Evolutionary conservation across 768 basidiomycete genomes (phyloP).

Genomic region (Hygrocybe coccinea): DNA sequence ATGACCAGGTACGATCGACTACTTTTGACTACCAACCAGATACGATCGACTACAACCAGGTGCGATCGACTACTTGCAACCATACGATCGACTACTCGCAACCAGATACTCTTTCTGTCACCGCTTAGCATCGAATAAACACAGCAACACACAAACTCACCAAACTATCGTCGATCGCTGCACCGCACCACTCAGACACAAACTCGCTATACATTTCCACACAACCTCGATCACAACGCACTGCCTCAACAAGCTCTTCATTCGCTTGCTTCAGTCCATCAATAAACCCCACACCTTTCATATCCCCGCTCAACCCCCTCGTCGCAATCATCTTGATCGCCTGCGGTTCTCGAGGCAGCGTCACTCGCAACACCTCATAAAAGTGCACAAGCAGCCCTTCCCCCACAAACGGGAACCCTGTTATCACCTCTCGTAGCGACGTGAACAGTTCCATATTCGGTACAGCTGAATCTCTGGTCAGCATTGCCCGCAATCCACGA

Average conservation of each 20-base stretch:
- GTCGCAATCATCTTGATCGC: conserved; percentile 35
- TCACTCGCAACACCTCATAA: conserved; percentile 31
- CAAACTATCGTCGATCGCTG: conserved; percentile 23
- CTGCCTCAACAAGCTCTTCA: conserved; percentile 31
- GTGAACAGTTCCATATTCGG: conserved; percentile 41
- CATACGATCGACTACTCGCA: conserved; percentile 19
- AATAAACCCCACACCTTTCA: conserved; percentile 33
- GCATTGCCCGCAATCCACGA: background rate
- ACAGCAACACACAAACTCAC: conserved; percentile 25
- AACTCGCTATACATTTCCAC: conserved; percentile 38
- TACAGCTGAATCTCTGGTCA: too few species aligned
- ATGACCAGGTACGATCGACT: too few species aligned
- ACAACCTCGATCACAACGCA: conserved; percentile 3
- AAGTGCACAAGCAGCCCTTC: conserved; percentile 40
- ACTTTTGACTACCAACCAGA: too few species aligned
- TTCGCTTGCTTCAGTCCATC: conserved; percentile 37
- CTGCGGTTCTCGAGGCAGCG: conserved; percentile 32
- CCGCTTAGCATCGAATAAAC: background rate
- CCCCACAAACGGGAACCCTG: conserved; percentile 34
- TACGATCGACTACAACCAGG: too few species aligned
- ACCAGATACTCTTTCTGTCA: conserved; percentile 53
- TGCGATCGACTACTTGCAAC: conserved; percentile 24
- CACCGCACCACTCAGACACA: conserved; percentile 43
- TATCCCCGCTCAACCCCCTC: conserved; percentile 28
- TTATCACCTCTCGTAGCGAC: conserved; percentile 35